phyloP scores from a whole-genome alignment of 2,329 filamentous ascomycete genomes.

The Rutstroemia sydowiana region DNA sequence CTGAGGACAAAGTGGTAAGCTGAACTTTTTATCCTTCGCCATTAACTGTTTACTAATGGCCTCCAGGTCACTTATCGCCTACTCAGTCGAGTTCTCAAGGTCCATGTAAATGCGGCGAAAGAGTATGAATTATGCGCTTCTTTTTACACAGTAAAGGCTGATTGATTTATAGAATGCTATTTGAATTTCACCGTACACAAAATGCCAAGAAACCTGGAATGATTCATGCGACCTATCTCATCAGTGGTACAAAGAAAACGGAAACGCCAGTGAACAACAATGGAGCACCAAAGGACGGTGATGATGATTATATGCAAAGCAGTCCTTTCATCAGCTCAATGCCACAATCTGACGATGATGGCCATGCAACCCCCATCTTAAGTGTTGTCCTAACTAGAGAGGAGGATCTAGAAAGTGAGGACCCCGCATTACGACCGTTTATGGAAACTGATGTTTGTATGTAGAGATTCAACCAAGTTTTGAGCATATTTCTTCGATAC shows the following conservation, averaged over 20 bases:
- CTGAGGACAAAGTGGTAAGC: constrained; percentile 30
- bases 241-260: constrained; percentile 60
- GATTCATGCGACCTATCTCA: constrained; percentile 86
- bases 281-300: constrained; percentile 43
- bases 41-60: constrained; percentile 5
- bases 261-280: constrained; percentile 32
- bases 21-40: not conserved
- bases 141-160: not conserved
- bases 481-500: constrained; percentile 67
- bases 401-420: constrained; percentile 57
- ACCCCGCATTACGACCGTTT: constrained; percentile 29
- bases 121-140: constrained; percentile 45
- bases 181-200: constrained; percentile 73
- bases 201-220: constrained; percentile 66
- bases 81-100: constrained; percentile 72
- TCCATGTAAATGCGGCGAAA: constrained; percentile 84
- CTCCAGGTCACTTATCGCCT: constrained; percentile 79
- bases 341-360: constrained; percentile 43
- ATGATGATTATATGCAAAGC: constrained; percentile 60
- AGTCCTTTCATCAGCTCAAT: constrained; percentile 64
- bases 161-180: constrained; percentile 61
- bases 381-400: constrained; percentile 64
- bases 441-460: constrained; percentile 9
- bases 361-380: constrained; percentile 45
- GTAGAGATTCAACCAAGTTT: constrained; percentile 62